phyloP scores from a whole-genome alignment of 2,329 filamentous ascomycete species.

The Sclerotinia subarctica region DNA sequence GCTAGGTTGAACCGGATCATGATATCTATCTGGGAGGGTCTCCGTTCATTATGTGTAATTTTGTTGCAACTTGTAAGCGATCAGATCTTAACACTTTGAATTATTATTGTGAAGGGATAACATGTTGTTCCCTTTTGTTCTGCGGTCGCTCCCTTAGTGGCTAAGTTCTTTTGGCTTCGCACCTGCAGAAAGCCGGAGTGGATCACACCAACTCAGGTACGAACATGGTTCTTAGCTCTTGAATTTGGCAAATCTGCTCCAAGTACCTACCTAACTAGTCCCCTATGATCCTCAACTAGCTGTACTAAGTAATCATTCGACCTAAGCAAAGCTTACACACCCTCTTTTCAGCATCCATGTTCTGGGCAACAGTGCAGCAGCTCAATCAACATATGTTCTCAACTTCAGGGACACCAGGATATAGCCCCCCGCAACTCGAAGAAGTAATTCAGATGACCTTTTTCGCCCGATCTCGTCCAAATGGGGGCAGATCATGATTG shows the following conservation, averaged over 20 bases:
- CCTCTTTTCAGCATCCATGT: conserved; percentile 1
- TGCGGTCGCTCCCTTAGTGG: conserved; percentile 8
- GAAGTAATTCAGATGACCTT: conserved; percentile 16
- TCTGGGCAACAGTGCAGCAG: not conserved
- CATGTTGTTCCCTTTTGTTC: conserved; percentile 12
- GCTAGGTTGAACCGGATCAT: not conserved
- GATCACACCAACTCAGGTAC: conserved; percentile 30
- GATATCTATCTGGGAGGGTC: not conserved
- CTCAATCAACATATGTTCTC: conserved; percentile 7
- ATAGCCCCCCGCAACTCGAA: conserved; percentile 2
- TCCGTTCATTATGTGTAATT: not conserved
- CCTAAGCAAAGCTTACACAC: conserved; percentile 9
- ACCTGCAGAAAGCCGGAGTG: conserved; percentile 25
- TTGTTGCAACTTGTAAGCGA: not conserved
- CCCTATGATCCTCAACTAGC: not conserved
- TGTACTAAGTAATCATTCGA: not conserved
- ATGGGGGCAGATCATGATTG: not conserved
- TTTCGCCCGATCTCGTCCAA: conserved; percentile 5
- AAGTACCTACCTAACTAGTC: not conserved
- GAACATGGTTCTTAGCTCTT: conserved; percentile 24
- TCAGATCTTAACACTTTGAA: not conserved
- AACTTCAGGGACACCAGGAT: not conserved
- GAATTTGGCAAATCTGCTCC: not conserved
- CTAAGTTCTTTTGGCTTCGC: conserved; percentile 9
- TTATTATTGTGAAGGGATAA: not conserved